Evolutionary conservation across 108 stramenopile species (phyloP), one percentile per base, ranked within the genome.

Genomic region (Cylindrotheca fusiformis): DNA sequence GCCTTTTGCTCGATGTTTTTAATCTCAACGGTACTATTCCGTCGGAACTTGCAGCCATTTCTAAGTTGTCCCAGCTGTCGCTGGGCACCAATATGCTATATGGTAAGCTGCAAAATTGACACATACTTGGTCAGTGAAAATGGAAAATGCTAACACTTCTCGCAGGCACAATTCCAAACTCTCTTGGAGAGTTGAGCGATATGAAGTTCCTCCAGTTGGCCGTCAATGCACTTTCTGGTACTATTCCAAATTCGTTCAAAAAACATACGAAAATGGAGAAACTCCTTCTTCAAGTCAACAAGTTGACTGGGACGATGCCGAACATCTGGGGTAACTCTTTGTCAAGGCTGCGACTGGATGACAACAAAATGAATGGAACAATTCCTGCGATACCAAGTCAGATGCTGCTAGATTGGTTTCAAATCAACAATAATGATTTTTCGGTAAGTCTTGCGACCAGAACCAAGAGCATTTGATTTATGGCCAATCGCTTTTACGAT

Each of bases 351-450:
- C 36, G 36, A 6, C 6, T 79, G 4, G 62, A 79, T 45, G 32
- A 69, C 55, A 72, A 82, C 55, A 69, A 72, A 6, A 68, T 89
- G 27, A 58, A 64, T 20, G 82, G 82, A 18, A 71, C 54, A 21
- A 69, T 90, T 33, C 83, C 88, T 19, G 36, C 6, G 14, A 61
- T 74, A 24, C 63, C 84, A 31, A 66, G 72, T 10, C 33, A 63
- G 0, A 23, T 79, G 36, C 10, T 14, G 36, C 36, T 41, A 14
- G 36, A 41, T 41, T 41, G 36, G 36, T 41, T 41, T 41, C 36
- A 41, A 41, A 14, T 41, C 10, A 10, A 6, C 6, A 14, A 41
- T 14, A 41, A 41, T 41, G 36, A 6, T 41, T 41, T 41, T 14
- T 10, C 36, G 36, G 36, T 41, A 41, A 41, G 36, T 41, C 10